Evolutionary conservation across 2,329 filamentous ascomycete genomes (phyloP).

Genomic region (Fusarium paranaense): DNA sequence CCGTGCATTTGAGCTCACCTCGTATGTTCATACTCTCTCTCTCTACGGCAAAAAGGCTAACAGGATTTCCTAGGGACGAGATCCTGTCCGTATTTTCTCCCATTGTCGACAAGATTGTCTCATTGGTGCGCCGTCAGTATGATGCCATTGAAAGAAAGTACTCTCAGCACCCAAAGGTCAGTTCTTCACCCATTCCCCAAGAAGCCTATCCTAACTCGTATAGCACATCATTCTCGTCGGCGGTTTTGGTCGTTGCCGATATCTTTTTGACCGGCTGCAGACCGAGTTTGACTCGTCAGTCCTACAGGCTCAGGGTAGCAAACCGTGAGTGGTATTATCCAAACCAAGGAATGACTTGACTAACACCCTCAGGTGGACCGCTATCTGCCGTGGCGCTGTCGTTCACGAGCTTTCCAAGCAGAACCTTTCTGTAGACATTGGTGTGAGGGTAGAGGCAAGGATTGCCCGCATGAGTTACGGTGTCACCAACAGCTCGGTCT

Average conservation of each 20-base stretch:
- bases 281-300: conserved; percentile 24
- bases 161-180: conserved; percentile 42
- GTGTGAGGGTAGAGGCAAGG: conserved; percentile 30
- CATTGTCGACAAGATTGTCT: conserved; percentile 26
- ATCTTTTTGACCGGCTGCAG: conserved; percentile 42
- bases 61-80: conserved; percentile 24
- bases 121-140: conserved; percentile 43
- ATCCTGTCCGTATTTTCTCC: conserved; percentile 41
- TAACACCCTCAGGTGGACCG: conserved; percentile 47
- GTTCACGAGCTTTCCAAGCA: conserved; percentile 33
- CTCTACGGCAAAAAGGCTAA: neutral
- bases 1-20: conserved; percentile 8
- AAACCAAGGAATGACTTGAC: rapidly evolving
- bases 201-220: neutral
- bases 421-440: neutral
- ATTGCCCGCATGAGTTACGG: conserved; percentile 48
- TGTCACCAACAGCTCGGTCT: rapidly evolving
- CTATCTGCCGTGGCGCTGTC: conserved; percentile 51
- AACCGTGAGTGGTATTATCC: conserved; percentile 47
- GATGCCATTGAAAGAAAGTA: conserved; percentile 27
- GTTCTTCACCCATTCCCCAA: neutral
- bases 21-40: neutral
- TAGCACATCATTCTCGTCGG: conserved; percentile 55
- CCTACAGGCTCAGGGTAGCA: conserved; percentile 45
- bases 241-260: conserved; percentile 51